Evolutionary conservation across 371 early-diverging fungal genomes (phyloP), one percentile per base, ranked within the genome.

Genomic region (Encephalitozoon hellem): DNA sequence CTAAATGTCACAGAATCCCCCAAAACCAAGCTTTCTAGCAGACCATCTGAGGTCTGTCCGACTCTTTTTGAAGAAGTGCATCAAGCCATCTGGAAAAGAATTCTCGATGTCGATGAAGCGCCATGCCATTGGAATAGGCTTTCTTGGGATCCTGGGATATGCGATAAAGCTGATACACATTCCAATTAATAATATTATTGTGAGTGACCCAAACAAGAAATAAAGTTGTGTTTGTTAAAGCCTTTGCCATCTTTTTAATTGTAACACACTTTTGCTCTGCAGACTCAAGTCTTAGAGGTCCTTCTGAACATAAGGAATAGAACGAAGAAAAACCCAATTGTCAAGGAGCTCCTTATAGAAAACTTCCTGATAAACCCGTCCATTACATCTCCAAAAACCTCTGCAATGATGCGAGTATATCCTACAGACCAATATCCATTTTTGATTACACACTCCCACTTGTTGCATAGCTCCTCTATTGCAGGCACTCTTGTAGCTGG

Each of bases 391-490:
- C 84, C 82, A 12, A 79, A 26, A n/a, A 83, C 70, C 39, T 80
- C 77, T 21, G 80, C 69, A 18, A 85, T 47, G 15, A 85, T 79
- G 42, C 69, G 81, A 15, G 80, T 79, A 28, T 84, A 64, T 47
- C 83, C 82, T 18, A 82, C 55, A 42, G 69, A 54, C 21, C 69
- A 9, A 28, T 78, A 68, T 11, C 80, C 77, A 65, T 87, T 85
- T 23, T 87, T 83, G 89, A 91, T 91, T 79, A 91, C 91, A 26
- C 82, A 72, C 59, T 90, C 91, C 93, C 93, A 93, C 18, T 83
- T 85, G 18, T 77, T 81, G 77, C 94, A 93, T 66, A 87, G 77
- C 38, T 78, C 75, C 69, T 91, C 89, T 85, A 93, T 84, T 9
- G 89, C 90, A 23, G 92, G 93, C 5, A 91, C 89, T 11, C 91